Evolutionary conservation across 1,284 basidiomycete species (phyloP).

Genomic region (Fomitopsis pinicola): DNA sequence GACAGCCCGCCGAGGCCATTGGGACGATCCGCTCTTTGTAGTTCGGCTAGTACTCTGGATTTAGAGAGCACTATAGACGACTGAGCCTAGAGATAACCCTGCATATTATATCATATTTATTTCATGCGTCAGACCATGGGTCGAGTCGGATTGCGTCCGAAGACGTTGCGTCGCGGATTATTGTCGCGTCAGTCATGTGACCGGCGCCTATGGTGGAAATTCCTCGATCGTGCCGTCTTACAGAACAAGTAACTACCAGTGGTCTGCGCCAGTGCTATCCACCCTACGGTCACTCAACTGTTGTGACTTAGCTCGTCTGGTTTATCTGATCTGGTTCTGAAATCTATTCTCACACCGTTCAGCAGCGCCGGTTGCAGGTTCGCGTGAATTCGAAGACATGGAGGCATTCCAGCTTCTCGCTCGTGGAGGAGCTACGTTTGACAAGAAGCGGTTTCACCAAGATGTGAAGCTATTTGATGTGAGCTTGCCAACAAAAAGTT

Average conservation of each 20-base stretch:
- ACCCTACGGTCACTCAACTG: too few relatives aligned
- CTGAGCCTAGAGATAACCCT: neutral
- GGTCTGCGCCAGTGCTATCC: too few relatives aligned
- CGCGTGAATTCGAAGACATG: neutral
- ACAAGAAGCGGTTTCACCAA: slow-evolving; percentile 71
- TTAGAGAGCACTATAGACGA: neutral
- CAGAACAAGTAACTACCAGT: too few relatives aligned
- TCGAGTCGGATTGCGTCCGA: too few relatives aligned
- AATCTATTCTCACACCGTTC: too few relatives aligned
- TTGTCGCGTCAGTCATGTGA: neutral
- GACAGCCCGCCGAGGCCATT: neutral
- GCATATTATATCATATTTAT: slow-evolving; percentile 2
- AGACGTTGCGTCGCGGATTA: too few relatives aligned
- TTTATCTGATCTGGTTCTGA: too few relatives aligned
- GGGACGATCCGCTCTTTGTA: neutral
- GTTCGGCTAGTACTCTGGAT: neutral
- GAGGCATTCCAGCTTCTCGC: slow-evolving; percentile 24
- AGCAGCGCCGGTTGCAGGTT: too few relatives aligned
- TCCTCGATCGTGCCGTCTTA: neutral
- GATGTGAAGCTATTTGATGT: slow-evolving; percentile 78
- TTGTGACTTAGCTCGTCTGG: too few relatives aligned
- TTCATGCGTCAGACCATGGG: too few relatives aligned
- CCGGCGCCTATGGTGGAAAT: neutral
- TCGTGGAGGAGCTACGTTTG: slow-evolving; percentile 43
- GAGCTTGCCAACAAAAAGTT: slow-evolving; percentile 12